Percentiles rank a stretch among this genome's conserved stretches.
Evolutionary conservation across 768 basidiomycete genomes (phyloP).

Genomic region (Podaxis sp.): DNA sequence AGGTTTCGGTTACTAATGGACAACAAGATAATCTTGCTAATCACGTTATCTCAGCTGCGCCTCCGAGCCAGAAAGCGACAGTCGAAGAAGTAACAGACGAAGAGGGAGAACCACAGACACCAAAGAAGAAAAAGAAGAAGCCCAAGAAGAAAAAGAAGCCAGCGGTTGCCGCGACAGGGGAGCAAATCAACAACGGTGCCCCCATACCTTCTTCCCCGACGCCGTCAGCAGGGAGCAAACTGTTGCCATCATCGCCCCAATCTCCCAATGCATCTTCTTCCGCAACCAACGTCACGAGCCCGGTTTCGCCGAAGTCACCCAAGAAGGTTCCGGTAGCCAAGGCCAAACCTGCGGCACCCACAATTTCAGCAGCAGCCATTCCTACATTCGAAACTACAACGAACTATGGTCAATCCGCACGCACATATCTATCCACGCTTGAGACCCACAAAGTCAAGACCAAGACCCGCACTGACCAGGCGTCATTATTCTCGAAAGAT

Average conservation of each 20-base stretch:
- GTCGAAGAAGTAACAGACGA: conserved; percentile 75
- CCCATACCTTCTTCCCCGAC: conserved; percentile 23
- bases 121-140: conserved; percentile 68
- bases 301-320: conserved; percentile 20
- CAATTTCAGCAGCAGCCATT: conserved; percentile 35
- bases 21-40: conserved; percentile 14
- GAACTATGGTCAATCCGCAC: conserved; percentile 64
- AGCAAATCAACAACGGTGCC: conserved; percentile 20
- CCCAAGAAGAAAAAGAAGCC: conserved; percentile 78
- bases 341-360: conserved; percentile 22
- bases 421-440: conserved; percentile 58
- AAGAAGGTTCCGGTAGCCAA: conserved; percentile 17
- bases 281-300: conserved; percentile 6
- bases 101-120: conserved; percentile 40
- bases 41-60: conserved; percentile 6
- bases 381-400: conserved; percentile 41
- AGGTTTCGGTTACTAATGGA: conserved; percentile 7
- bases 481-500: conserved; percentile 46
- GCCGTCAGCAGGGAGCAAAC: conserved; percentile 14
- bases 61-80: conserved; percentile 46
- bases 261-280: conserved; percentile 11
- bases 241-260: neutral
- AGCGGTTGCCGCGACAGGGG: conserved; percentile 32
- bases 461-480: conserved; percentile 66
- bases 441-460: conserved; percentile 60